Percentiles rank a stretch among this genome's conserved stretches.
Conservation (phyloP, 495 filamentous ascomycete species). For the Pseudevernia furfuracea region DNA sequence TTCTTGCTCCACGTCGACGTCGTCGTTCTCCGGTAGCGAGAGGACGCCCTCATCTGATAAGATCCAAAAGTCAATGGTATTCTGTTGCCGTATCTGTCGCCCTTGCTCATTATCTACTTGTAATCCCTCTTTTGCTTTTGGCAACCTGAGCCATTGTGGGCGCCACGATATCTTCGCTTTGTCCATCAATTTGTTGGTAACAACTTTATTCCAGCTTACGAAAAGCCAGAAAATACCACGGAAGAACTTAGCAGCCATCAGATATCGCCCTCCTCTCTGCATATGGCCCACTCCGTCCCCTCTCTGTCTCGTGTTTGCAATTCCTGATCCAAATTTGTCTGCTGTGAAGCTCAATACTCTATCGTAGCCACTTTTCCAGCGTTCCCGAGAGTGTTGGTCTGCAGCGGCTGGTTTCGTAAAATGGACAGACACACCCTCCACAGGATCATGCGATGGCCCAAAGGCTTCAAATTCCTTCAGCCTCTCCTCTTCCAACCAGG, state of each 20-base stretch:
- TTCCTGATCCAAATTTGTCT: constrained; percentile 41
- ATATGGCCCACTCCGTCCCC: constrained; percentile 67
- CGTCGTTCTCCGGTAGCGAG: constrained; percentile 46
- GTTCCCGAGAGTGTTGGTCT: constrained; percentile 3
- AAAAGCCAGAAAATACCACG: constrained; percentile 63
- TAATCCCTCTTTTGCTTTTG: constrained; percentile 2
- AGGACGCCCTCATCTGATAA: constrained; percentile 49
- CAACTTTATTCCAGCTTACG: constrained; percentile 48
- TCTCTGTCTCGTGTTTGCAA: constrained; percentile 35
- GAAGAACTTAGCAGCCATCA: constrained; percentile 66
- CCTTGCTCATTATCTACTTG: constrained; percentile 4
- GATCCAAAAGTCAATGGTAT: constrained; percentile 53
- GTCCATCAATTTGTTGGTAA: constrained; percentile 46
- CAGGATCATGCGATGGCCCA: constrained; percentile 36
- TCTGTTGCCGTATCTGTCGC: constrained; percentile 27
- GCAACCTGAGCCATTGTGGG: constrained; percentile 55
- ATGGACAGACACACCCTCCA: constrained; percentile 32
- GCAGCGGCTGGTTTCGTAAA: constrained; percentile 23
- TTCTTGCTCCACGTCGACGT: constrained; percentile 72
- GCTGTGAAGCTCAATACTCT: constrained; percentile 52
- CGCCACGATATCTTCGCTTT: constrained; percentile 54
- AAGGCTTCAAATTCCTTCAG: constrained; percentile 51
- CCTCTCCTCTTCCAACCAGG: constrained; percentile 87
- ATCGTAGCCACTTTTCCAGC: constrained; percentile 57
- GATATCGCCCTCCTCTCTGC: constrained; percentile 63